Base-by-base conservation (phyloP, 768 basidiomycete species). In the Rhizopogon sp. region DNA sequence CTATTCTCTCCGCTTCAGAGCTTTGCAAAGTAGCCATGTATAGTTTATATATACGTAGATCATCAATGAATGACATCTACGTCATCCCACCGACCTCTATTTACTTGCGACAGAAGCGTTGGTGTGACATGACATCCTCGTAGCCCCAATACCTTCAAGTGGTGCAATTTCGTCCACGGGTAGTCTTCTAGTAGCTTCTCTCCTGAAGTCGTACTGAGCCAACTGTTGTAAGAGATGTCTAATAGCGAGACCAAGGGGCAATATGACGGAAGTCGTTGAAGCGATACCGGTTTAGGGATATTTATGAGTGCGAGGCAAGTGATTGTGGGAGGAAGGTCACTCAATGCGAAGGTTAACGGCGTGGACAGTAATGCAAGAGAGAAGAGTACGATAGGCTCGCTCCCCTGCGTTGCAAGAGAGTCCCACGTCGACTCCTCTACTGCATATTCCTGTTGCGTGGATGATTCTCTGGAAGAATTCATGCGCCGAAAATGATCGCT, bases 171-270 rank as follows among this genome's bases (percentile, higher is more conserved):
- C 5, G 54, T 56, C 88, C 87, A 90, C 41, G 80, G 75, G 3
- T 85, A 69, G 40, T 77, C 76, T 47, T 78, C 78, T 17, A 86
- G 58, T 10, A 70, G 69, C 44, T 72, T 63, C 28, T 67, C 58
- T 7, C 66, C 70, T 9, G 63, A 59, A 16, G 57, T 47, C 11
- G 40, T 16, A 17, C 39, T 33, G 25, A 81, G 60, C 80, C 81
- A 82, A 5, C 51, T 39, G 49, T 89, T 90, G 64, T 79, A 87
- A 1, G 88, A 90, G 45, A 90, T 65, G 63, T 90, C 88, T 35
- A 90, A 66, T 25, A 84, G 62, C 20, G 78, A 70, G 28, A 90
- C 70, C n/a, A 84, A 66, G 1, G 88, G 88, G 58, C 84, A 86
- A 13, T 78, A 63, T 10, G 67, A 70, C 1, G 86, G 81, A 39